Conservation (phyloP, 2,329 filamentous ascomycete species). For the Plectosphaerella cucumerina region DNA sequence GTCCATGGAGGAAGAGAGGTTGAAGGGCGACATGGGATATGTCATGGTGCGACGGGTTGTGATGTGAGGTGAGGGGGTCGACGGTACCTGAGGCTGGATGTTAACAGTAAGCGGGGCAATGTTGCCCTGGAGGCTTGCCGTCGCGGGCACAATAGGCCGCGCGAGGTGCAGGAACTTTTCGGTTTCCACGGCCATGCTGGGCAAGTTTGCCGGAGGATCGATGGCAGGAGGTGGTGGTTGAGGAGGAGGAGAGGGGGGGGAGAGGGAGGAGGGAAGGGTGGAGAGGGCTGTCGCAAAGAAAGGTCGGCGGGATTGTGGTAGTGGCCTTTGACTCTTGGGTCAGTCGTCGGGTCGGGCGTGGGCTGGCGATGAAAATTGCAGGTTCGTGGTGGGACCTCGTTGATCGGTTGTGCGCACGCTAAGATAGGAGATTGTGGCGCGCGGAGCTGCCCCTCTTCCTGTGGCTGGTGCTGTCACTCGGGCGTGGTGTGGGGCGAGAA, state of each 20-base stretch:
- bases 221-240: constrained; percentile 7
- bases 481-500: constrained; percentile 11
- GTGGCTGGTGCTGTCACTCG: constrained; percentile 15
- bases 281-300: constrained; percentile 9
- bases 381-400: constrained; percentile 1
- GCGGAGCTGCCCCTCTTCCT: constrained; percentile 9
- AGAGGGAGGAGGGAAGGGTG: constrained; percentile 10
- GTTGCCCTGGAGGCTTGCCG: constrained; percentile 74
- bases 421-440: constrained; percentile 36
- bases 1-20: neutral
- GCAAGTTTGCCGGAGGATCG: constrained; percentile 22
- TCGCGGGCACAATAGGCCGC: constrained; percentile 80
- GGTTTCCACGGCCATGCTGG: constrained; percentile 73
- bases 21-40: too few relatives aligned
- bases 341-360: constrained; percentile 34
- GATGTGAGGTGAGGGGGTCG: constrained; percentile 19
- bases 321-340: constrained; percentile 34
- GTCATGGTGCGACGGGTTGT: neutral
- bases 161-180: constrained; percentile 93
- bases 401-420: constrained; percentile 45
- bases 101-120: constrained; percentile 90
- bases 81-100: constrained; percentile 84
- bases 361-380: constrained; percentile 17
- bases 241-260: constrained; percentile 12
- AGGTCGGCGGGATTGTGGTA: constrained; percentile 12